Evolutionary conservation across 1,284 basidiomycete genomes (phyloP).

Genomic region (Boletus smithii): DNA sequence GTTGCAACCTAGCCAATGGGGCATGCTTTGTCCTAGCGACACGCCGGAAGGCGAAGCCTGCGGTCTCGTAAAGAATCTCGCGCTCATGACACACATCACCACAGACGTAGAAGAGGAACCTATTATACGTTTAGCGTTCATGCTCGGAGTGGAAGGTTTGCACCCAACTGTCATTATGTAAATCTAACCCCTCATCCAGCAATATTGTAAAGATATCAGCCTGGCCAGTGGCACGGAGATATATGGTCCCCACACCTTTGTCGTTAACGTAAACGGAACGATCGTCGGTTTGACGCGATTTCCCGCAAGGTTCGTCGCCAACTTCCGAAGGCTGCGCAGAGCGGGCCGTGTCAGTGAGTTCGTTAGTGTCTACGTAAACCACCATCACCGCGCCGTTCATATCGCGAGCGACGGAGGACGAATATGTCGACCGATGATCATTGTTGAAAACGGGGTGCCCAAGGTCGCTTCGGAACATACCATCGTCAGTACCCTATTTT

Average conservation of each 20-base stretch:
- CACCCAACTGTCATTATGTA: constrained; percentile 20
- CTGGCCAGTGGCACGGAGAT: constrained; percentile 94
- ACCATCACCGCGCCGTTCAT: constrained; percentile 93
- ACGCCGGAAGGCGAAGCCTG: constrained; percentile 99
- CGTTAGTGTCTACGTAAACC: constrained; percentile 95
- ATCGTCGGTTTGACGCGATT: constrained; percentile 92
- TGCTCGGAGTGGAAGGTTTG: constrained; percentile 91
- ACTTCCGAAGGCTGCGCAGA: constrained; percentile 90
- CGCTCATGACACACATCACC: constrained; percentile 99
- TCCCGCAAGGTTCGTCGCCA: constrained; percentile 82
- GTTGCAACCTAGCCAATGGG: constrained; percentile 98
- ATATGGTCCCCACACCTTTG: constrained; percentile 86
- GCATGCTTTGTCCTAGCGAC: constrained; percentile 97
- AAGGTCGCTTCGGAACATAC: constrained; percentile 85
- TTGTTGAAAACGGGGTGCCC: constrained; percentile 83
- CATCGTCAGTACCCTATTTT: constrained; percentile 42
- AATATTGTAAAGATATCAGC: constrained; percentile 70
- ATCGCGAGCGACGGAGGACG: constrained; percentile 98
- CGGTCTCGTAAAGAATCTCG: constrained; percentile 97
- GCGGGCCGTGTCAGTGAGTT: constrained; percentile 95
- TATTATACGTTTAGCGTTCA: constrained; percentile 85
- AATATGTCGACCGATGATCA: constrained; percentile 98
- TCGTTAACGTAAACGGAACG: constrained; percentile 96
- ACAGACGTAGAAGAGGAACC: constrained; percentile 98
- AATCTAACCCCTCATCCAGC: constrained; percentile 14